Conservation (phyloP, 805 yeast species). For the Starmera dryadoides region DNA sequence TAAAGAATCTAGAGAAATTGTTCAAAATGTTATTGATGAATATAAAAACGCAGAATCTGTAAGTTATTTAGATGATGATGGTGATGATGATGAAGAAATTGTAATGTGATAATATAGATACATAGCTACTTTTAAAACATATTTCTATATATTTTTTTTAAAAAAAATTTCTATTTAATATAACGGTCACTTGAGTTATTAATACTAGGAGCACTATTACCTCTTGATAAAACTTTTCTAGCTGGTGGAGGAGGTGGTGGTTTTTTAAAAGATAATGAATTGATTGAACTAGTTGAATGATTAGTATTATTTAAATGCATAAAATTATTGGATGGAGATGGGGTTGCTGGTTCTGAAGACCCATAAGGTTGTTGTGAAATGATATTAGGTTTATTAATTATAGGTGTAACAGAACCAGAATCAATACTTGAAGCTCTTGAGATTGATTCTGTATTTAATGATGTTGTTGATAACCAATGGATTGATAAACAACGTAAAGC, state of each 20-base stretch:
- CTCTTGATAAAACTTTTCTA: slow-evolving; percentile 15
- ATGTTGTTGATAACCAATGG: slow-evolving; percentile 27
- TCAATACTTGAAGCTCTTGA: too few species aligned
- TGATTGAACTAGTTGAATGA: slow-evolving; percentile 28
- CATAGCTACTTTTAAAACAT: too few species aligned
- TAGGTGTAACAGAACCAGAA: too few species aligned
- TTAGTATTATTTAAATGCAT: slow-evolving; percentile 9
- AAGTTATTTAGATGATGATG: slow-evolving; percentile 31
- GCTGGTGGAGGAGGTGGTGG: slow-evolving; percentile 30
- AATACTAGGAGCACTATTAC: slow-evolving; percentile 1
- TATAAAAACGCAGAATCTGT: slow-evolving; percentile 67
- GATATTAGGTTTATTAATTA: too few species aligned
- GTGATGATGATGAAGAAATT: slow-evolving; percentile 28
- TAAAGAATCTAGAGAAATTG: slow-evolving; percentile 67
- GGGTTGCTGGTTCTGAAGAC: slow-evolving; percentile 1
- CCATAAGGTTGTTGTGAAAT: background rate
- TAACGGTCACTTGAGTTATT: background rate
- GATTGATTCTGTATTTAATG: slow-evolving; percentile 3
- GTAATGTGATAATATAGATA: background rate
- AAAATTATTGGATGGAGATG: slow-evolving; percentile 4
- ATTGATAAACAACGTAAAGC: slow-evolving; percentile 24
- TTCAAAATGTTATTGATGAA: slow-evolving; percentile 68
- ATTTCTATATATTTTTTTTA: too few species aligned
- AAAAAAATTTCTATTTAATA: too few species aligned
- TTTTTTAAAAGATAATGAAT: slow-evolving; percentile 23